A percentile compares a stretch with the other conserved stretches of the same genome.
Evolutionary conservation across 179 eudicot species (phyloP).

Genomic region (Camellia oleifera): DNA sequence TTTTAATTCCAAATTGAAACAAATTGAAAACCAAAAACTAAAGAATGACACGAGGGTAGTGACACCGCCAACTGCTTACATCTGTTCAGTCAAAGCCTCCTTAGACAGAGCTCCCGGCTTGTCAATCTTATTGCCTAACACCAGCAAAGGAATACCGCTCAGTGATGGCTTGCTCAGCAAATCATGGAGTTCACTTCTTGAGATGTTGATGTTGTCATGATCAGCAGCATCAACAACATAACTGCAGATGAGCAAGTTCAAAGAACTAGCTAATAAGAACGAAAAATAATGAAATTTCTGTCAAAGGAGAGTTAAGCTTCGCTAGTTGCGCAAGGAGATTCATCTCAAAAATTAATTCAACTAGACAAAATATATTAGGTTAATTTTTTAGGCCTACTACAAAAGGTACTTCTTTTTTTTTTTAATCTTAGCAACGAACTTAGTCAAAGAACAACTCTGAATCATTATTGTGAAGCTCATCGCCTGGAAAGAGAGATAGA

Average conservation of each 20-base stretch:
- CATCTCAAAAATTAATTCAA: not conserved
- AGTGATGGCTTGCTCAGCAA: slow-evolving; percentile 80
- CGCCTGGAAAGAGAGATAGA: no score
- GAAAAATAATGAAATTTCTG: not conserved
- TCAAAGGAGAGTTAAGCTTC: not conserved
- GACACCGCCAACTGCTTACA: slow-evolving; percentile 48
- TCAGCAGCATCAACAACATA: slow-evolving; percentile 99
- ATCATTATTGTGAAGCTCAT: no score
- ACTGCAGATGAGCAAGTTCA: slow-evolving; percentile 40
- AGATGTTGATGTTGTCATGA: slow-evolving; percentile 78
- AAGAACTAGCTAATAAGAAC: not conserved
- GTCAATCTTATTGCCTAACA: slow-evolving; percentile 96
- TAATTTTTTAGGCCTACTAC: not conserved
- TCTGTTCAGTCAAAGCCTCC: slow-evolving; percentile 79
- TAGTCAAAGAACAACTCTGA: not conserved
- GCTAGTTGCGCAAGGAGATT: not conserved
- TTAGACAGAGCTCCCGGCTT: slow-evolving; percentile 83
- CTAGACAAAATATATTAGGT: not conserved
- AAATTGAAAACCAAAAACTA: no score
- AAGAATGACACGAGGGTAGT: not conserved
- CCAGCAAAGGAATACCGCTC: slow-evolving; percentile 87
- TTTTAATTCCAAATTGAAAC: not conserved
- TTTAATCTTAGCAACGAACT: no score
- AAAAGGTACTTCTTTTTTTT: no score
- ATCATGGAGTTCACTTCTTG: slow-evolving; percentile 94